These are phyloP conservation scores for Psilocybe cubensis DNA, from an alignment of 768 basidiomycete species.

Conservation along the genomic window DNA sequence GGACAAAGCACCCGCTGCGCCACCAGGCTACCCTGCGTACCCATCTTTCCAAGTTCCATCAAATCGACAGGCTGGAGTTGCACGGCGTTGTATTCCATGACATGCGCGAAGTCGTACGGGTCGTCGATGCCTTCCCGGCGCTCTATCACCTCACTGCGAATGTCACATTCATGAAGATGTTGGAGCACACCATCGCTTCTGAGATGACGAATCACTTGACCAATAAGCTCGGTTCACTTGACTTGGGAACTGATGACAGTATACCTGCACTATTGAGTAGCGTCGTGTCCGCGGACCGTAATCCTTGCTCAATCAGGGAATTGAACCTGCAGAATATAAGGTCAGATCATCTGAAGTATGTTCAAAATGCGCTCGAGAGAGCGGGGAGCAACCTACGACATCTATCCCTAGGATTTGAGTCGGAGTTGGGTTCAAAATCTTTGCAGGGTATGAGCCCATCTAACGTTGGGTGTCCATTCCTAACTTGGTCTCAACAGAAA, in stretches of 20 bases:
- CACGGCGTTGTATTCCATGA: constrained; percentile 33
- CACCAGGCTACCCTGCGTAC: constrained; percentile 21
- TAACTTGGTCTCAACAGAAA: constrained; percentile 8
- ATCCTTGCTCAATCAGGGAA: constrained; percentile 4
- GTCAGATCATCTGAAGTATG: constrained; percentile 17
- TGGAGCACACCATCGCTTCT: constrained; percentile 25
- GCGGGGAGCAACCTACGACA: constrained; percentile 20
- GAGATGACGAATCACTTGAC: constrained; percentile 15
- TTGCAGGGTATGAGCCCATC: background rate
- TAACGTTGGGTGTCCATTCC: background rate
- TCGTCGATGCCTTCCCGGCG: constrained; percentile 23
- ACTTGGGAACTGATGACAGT: constrained; percentile 28
- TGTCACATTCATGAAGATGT: constrained; percentile 30
- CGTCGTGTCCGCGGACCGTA: constrained; percentile 4
- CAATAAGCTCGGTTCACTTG: constrained; percentile 21
- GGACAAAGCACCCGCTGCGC: constrained; percentile 25
- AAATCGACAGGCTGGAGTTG: constrained; percentile 26
- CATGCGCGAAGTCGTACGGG: constrained; percentile 29
- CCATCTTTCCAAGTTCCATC: constrained; percentile 22
- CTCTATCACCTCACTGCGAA: constrained; percentile 28
- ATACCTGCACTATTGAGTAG: constrained; percentile 27
- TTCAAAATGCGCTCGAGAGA: constrained; percentile 14
- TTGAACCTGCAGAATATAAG: constrained; percentile 23
- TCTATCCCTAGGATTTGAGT: constrained; percentile 17
- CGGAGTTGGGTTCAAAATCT: constrained; percentile 4